phyloP scores from a whole-genome alignment of 129 eudicot species.

The Flaveria bidentis region DNA sequence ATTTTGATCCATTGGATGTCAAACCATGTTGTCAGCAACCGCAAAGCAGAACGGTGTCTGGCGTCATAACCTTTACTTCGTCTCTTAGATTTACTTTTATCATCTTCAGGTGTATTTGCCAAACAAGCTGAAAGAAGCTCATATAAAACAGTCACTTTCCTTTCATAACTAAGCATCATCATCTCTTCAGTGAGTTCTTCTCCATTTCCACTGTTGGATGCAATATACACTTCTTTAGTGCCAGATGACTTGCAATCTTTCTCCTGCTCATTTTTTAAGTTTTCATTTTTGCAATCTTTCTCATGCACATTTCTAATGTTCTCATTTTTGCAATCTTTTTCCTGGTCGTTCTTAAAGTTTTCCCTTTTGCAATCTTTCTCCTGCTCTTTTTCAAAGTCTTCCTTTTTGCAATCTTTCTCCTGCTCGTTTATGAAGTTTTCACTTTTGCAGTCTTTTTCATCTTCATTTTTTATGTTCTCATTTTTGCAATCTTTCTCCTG shows the following conservation, averaged over 20 bases:
- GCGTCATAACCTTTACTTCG: constrained; percentile 87
- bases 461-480: constrained; percentile 21
- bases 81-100: constrained; percentile 41
- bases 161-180: constrained; percentile 55
- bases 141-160: constrained; percentile 73
- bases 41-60: constrained; percentile 89
- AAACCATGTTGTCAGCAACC: constrained; percentile 92
- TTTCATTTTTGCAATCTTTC: constrained; percentile 23
- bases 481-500: constrained; percentile 29
- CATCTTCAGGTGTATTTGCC: constrained; percentile 61
- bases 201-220: constrained; percentile 38
- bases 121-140: constrained; percentile 95
- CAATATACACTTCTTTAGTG: constrained; percentile 38
- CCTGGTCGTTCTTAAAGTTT: constrained; percentile 29
- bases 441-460: constrained; percentile 30
- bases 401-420: constrained; percentile 25
- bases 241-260: constrained; percentile 42
- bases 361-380: constrained; percentile 25
- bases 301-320: constrained; percentile 31
- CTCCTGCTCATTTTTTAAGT: constrained; percentile 29
- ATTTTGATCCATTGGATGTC: constrained; percentile 80
- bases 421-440: constrained; percentile 30
- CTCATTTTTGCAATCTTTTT: constrained; percentile 15
- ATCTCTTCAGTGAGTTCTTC: constrained; percentile 64
- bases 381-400: constrained; percentile 27